Conservation (phyloP, 2,329 filamentous ascomycete species). For the Cladophialophora exuberans region DNA sequence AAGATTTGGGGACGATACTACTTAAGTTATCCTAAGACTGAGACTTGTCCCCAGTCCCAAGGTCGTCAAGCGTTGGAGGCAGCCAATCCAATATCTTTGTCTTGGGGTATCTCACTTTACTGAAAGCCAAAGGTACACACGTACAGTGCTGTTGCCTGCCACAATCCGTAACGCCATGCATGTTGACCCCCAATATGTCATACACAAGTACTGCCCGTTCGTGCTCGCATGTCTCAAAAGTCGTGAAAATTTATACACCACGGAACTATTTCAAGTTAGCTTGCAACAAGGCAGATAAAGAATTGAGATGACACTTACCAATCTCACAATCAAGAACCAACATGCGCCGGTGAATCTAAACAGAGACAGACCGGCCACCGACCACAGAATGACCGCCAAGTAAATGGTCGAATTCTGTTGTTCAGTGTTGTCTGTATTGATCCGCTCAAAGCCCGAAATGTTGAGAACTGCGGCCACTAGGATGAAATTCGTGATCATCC, state of each 20-base stretch:
- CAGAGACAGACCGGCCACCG: constrained; percentile 77
- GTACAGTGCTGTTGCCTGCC: background rate
- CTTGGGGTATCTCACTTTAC: constrained; percentile 9
- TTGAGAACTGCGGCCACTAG: constrained; percentile 85
- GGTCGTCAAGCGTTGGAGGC: too few relatives aligned
- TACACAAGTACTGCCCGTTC: background rate
- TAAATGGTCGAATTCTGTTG: constrained; percentile 71
- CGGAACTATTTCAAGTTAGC: constrained; percentile 52
- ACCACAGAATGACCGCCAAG: constrained; percentile 85
- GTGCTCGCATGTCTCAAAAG: background rate
- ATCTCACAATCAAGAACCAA: constrained; percentile 88
- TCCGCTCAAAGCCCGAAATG: constrained; percentile 76
- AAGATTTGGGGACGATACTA: too few relatives aligned
- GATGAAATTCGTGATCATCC: constrained; percentile 96
- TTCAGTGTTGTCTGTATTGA: constrained; percentile 49
- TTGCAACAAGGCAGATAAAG: background rate
- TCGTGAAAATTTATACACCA: constrained; percentile 43
- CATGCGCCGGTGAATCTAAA: constrained; percentile 87
- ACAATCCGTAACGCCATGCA: background rate
- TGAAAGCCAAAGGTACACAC: background rate
- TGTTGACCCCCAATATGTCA: background rate
- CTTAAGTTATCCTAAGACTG: too few relatives aligned
- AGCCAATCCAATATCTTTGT: too few relatives aligned
- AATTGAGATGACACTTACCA: constrained; percentile 63
- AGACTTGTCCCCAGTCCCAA: background rate